Evolutionary conservation across 306 rosid genomes (phyloP), one percentile per base, ranked within the genome.

Genomic region (Prunus davidiana): DNA sequence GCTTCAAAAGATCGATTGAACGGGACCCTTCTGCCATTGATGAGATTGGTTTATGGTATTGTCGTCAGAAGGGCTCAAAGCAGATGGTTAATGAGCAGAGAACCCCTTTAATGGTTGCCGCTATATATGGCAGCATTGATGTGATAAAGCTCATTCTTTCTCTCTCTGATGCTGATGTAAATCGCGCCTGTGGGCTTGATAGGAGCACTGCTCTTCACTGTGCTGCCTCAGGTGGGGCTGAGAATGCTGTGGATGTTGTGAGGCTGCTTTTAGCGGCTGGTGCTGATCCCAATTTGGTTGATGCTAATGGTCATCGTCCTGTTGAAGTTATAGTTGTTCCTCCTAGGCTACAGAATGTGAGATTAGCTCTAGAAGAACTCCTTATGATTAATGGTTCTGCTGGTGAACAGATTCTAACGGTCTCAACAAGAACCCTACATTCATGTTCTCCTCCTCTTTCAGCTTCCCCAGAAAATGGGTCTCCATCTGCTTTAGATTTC

Each of bases 121-220:
- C 98, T 76, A 90, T 90, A 1, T 93, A 93, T 80, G 98, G 98
- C 1, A 91, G 93, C 67, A 83, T 88, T 82, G 96, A 91, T 74
- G 84, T 93, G 43, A 79, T 90, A 81, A 88, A 87, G 74, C 62
- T 93, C 74, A 87, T 93, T 79, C 84, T 93, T 69, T 83, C 93
- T 64, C 67, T 87, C 8, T 88, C 96, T 28, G 88, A 62, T 63
- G 88, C 85, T 32, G 92, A 93, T 60, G 74, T 90, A 5, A 91
- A 93, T 63, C 77, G 78, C 3, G 68, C 88, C 12, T 89, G 90
- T 12, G 92, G 98, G n/a, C 78, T 76, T 78, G 97, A 93, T 74
- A 76, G 87, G 80, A 88, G 90, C 89, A 93, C 98, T n/a, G 91
- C 98, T 51, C 97, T 93, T 82, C 98, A 93, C 76, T 93, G 98